Conservation (phyloP, 257 asterid species). For the Solanum acaule region DNA sequence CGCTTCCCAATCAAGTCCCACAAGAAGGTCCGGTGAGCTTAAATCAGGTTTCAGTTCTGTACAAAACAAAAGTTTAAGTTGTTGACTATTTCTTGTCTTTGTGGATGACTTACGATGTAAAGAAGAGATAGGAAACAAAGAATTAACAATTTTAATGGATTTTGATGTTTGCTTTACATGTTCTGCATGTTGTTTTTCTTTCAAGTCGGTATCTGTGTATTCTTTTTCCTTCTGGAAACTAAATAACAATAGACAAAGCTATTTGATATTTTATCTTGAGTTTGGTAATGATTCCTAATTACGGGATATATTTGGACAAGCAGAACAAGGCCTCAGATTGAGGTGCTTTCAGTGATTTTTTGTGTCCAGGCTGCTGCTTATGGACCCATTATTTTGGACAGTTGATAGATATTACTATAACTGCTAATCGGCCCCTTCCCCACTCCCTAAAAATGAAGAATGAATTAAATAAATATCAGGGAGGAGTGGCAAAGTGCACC, state of each 20-base stretch:
- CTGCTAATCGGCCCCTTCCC: neutral
- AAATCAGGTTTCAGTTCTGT: neutral
- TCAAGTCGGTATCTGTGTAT: neutral
- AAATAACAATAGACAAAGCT: neutral
- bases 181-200: neutral
- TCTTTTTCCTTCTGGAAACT: neutral
- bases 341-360: neutral
- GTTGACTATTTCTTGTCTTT: slow-evolving; percentile 15
- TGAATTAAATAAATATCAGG: neutral
- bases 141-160: slow-evolving; percentile 8
- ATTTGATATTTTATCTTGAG: neutral
- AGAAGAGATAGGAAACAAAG: slow-evolving; percentile 13
- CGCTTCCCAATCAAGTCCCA: slow-evolving; percentile 49
- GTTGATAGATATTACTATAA: neutral
- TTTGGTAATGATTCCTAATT: neutral
- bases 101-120: slow-evolving; percentile 19
- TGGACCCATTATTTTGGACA: neutral
- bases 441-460: neutral
- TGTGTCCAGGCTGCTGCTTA: neutral
- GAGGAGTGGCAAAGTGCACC: neutral
- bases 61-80: slow-evolving; percentile 2
- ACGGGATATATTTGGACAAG: neutral
- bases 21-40: slow-evolving; percentile 63
- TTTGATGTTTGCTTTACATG: neutral
- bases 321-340: neutral